These are phyloP conservation scores for Epipyxis sp. DNA, from an alignment of 108 stramenopile genomes.

Conservation along the genomic window DNA sequence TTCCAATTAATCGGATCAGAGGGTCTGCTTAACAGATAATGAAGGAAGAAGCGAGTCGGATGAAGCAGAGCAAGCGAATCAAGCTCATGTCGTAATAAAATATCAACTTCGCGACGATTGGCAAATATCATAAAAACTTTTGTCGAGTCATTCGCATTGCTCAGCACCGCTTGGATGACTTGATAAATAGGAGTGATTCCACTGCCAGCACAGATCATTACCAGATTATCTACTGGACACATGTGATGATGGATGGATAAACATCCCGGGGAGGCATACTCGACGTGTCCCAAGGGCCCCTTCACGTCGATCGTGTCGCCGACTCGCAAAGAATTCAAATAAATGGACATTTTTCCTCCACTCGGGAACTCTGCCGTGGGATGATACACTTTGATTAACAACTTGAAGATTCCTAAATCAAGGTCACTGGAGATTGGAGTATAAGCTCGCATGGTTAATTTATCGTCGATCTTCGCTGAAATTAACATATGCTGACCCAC, in stretches of 20 bases:
- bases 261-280: constrained; percentile 73
- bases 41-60: constrained; percentile 70
- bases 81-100: constrained; percentile 73
- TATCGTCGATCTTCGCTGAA: constrained; percentile 42
- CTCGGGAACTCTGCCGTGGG: too few relatives aligned
- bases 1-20: too few relatives aligned
- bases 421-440: constrained; percentile 84
- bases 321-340: constrained; percentile 50
- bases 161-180: constrained; percentile 83
- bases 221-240: too few relatives aligned
- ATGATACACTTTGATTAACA: constrained; percentile 67
- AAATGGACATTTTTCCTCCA: constrained; percentile 68
- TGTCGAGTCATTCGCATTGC: constrained; percentile 61
- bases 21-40: constrained; percentile 77
- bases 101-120: constrained; percentile 65
- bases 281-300: constrained; percentile 71
- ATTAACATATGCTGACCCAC: too few relatives aligned
- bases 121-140: constrained; percentile 78
- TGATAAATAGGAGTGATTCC: constrained; percentile 96
- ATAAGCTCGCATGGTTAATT: constrained; percentile 78
- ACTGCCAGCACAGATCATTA: constrained; percentile 91
- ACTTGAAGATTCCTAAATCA: constrained; percentile 71
- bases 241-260: constrained; percentile 69
- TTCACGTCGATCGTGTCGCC: constrained; percentile 18
- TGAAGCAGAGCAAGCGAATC: constrained; percentile 50